These are phyloP conservation scores for Sarcomyxa edulis DNA, from an alignment of 768 basidiomycete species.

Conservation along the genomic window DNA sequence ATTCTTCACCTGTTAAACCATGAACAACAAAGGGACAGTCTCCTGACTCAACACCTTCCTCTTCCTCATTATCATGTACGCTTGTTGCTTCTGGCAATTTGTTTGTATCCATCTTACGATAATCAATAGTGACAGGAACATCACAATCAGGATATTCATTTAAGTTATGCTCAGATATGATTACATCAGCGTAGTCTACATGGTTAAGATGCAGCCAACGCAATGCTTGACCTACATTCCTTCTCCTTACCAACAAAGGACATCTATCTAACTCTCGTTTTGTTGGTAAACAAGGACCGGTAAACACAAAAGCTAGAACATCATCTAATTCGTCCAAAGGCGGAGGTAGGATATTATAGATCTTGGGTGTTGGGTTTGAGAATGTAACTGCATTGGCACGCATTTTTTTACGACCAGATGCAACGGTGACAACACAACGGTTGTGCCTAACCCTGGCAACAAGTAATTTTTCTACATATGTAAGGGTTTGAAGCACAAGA, in stretches of 20 bases:
- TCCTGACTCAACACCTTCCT: conserved; percentile 19
- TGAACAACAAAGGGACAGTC: conserved; percentile 32
- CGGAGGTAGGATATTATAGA: conserved; percentile 28
- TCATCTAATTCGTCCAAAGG: conserved; percentile 24
- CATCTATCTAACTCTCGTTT: conserved; percentile 19
- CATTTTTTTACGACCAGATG: conserved; percentile 26
- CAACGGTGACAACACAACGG: conserved; percentile 22
- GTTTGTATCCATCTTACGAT: conserved; percentile 6
- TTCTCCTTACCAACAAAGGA: conserved; percentile 24
- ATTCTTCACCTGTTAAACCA: conserved; percentile 22
- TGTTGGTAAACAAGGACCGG: conserved; percentile 18
- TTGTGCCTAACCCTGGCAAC: conserved; percentile 23
- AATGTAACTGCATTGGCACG: conserved; percentile 18
- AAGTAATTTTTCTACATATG: conserved; percentile 22
- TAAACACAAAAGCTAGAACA: conserved; percentile 25
- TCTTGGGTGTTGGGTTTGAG: conserved; percentile 21
- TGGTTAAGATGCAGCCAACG: conserved; percentile 31
- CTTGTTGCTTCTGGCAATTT: conserved; percentile 8
- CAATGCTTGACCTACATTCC: conserved; percentile 18
- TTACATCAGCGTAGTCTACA: conserved; percentile 22
- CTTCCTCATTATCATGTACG: conserved; percentile 10
- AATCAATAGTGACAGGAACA: conserved; percentile 19
- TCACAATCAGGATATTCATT: conserved; percentile 14
- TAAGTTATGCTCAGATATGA: conserved; percentile 21
- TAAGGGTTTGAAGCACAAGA: conserved; percentile 15